These are phyloP conservation scores for Calonectria montana DNA, from an alignment of 2,329 filamentous ascomycete species.

Conservation along the genomic window DNA sequence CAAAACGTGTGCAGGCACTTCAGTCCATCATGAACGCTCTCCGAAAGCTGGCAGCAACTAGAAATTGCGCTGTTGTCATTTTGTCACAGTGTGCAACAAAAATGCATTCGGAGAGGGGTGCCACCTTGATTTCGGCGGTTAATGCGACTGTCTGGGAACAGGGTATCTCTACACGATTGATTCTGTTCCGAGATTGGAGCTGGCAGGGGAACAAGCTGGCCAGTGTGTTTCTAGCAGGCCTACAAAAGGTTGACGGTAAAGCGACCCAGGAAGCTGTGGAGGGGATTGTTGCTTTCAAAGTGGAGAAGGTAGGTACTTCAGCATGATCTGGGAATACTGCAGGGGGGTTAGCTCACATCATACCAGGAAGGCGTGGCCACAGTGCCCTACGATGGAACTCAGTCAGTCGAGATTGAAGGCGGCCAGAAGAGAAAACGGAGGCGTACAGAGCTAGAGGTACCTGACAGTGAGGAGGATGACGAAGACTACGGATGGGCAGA, in stretches of 20 bases:
- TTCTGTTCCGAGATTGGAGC: slow-evolving; percentile 83
- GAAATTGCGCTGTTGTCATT: slow-evolving; percentile 78
- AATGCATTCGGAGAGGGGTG: slow-evolving; percentile 73
- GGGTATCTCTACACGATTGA: slow-evolving; percentile 77
- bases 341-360: slow-evolving; percentile 37
- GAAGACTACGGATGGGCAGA: slow-evolving; percentile 81
- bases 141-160: slow-evolving; percentile 84
- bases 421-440: slow-evolving; percentile 72
- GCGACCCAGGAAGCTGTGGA: slow-evolving; percentile 53
- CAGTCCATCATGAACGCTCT: slow-evolving; percentile 76
- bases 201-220: slow-evolving; percentile 59
- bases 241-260: slow-evolving; percentile 74
- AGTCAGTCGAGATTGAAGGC: slow-evolving; percentile 48
- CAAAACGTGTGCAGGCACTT: slow-evolving; percentile 63
- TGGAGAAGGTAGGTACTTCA: slow-evolving; percentile 55
- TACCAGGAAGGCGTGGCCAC: slow-evolving; percentile 57
- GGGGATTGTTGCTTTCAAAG: slow-evolving; percentile 60
- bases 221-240: slow-evolving; percentile 68
- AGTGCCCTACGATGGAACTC: slow-evolving; percentile 54
- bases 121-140: slow-evolving; percentile 80
- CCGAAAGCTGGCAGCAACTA: slow-evolving; percentile 79
- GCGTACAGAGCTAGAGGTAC: slow-evolving; percentile 69
- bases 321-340: slow-evolving; percentile 25
- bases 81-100: slow-evolving; percentile 87
- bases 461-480: slow-evolving; percentile 72